phyloP scores from a whole-genome alignment of 1,284 basidiomycete genomes.

The Cutaneotrichosporon dermatis region DNA sequence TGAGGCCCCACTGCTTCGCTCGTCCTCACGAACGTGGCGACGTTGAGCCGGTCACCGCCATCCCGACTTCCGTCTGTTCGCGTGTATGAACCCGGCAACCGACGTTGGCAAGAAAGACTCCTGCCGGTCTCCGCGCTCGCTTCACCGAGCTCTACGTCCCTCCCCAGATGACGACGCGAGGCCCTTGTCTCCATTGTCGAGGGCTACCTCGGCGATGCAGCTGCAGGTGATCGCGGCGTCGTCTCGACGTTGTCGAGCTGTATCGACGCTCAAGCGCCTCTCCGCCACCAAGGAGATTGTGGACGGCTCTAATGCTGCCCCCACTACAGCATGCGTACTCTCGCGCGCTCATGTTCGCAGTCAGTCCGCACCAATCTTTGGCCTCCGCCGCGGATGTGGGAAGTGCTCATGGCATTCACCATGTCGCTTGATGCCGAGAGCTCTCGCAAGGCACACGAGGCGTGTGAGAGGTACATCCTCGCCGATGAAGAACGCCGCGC shows the following conservation, averaged over 20 bases:
- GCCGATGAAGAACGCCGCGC: conserved; percentile 78
- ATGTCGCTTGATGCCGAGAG: conserved; percentile 85
- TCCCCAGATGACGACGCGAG: conserved; percentile 88
- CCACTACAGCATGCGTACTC: conserved; percentile 98
- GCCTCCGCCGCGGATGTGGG: conserved; percentile 82
- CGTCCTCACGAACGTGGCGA: conserved; percentile 92
- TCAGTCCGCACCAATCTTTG: conserved; percentile 75
- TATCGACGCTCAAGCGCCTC: conserved; percentile 79
- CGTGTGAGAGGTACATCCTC: conserved; percentile 80
- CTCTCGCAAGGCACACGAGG: conserved; percentile 60
- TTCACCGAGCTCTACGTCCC: conserved; percentile 97
- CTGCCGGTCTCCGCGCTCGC: conserved; percentile 78
- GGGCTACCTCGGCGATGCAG: conserved; percentile 82
- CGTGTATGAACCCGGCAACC: conserved; percentile 99
- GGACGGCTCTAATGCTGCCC: conserved; percentile 90
- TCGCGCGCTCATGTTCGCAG: conserved; percentile 89
- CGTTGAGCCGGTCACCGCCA: conserved; percentile 86
- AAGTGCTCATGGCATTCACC: conserved; percentile 95
- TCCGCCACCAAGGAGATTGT: conserved; percentile 77
- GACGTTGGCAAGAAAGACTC: conserved; percentile 98
- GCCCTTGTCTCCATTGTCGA: conserved; percentile 82
- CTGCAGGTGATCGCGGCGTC: conserved; percentile 79
- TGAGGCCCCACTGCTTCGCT: conserved; percentile 81
- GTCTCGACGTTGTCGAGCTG: conserved; percentile 91
- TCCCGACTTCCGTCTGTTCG: conserved; percentile 91